Percentiles rank a stretch among this genome's conserved stretches.
These are phyloP conservation scores for Myrica gale DNA, from an alignment of 306 rosid species.

Conservation along the genomic window DNA sequence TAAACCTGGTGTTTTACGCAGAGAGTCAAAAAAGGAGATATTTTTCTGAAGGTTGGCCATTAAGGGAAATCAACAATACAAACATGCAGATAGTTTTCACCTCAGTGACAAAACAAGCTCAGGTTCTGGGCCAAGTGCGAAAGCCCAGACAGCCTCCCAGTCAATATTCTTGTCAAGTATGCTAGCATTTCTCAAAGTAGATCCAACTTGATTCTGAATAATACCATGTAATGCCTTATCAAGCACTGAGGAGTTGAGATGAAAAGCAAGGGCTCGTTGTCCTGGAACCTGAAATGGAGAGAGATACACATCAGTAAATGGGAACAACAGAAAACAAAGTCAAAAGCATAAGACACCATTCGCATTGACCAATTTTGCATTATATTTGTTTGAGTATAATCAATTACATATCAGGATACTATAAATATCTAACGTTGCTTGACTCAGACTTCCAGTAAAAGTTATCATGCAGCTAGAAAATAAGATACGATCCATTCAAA, in stretches of 20 bases:
- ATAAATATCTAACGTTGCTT: conserved; percentile 2
- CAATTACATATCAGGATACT: conserved; percentile 16
- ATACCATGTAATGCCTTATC: conserved; percentile 64
- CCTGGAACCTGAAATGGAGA: conserved; percentile 69
- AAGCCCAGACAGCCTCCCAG: conserved; percentile 96
- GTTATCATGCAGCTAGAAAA: conserved; percentile 22
- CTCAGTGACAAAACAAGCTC: conserved; percentile 85
- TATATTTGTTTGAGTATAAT: background rate
- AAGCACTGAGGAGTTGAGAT: conserved; percentile 67
- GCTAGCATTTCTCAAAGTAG: conserved; percentile 33
- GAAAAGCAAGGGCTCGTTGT: conserved; percentile 80
- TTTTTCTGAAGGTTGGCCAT: conserved; percentile 2
- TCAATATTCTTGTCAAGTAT: conserved; percentile 51
- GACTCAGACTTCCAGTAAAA: conserved; percentile 13
- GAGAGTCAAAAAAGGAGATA: background rate
- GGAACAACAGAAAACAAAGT: conserved; percentile 7
- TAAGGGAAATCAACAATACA: conserved; percentile 25
- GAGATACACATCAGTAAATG: background rate
- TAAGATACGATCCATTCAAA: conserved; percentile 1
- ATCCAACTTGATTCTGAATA: conserved; percentile 38
- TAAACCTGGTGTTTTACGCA: background rate
- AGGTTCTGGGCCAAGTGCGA: conserved; percentile 92
- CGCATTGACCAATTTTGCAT: background rate
- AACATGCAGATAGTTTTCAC: conserved; percentile 39
- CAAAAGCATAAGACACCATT: conserved; percentile 2